Evolutionary conservation across 345 rosid species (phyloP).

Genomic region (Eucalyptus leucophloia): DNA sequence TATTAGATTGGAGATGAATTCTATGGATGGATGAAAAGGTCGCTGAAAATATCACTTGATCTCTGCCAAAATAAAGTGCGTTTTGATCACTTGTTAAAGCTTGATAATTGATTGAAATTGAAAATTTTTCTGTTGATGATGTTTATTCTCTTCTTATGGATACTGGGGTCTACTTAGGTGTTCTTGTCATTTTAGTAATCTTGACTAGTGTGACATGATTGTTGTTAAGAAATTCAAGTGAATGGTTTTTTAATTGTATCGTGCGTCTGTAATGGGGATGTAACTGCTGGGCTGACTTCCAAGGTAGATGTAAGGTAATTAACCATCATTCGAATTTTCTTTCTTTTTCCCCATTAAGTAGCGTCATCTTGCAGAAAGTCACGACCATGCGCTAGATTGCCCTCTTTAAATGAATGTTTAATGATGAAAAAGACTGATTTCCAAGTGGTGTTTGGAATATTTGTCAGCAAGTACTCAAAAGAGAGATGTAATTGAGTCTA

Average conservation of each 20-base stretch:
- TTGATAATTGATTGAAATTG: background rate
- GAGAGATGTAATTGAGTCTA: background rate
- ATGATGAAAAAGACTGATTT: too few species aligned
- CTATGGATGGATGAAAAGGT: background rate
- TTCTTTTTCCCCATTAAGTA: background rate
- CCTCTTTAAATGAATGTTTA: too few species aligned
- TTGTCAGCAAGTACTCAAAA: too few species aligned
- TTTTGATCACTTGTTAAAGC: background rate
- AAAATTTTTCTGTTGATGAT: background rate
- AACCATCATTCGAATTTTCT: background rate
- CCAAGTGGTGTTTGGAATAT: too few species aligned
- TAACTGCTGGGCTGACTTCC: background rate
- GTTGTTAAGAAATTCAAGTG: background rate
- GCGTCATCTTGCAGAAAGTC: background rate
- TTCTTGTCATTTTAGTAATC: background rate
- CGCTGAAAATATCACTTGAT: background rate
- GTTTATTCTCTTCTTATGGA: background rate
- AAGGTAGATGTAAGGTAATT: too few species aligned
- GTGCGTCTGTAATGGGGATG: background rate
- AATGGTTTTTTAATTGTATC: background rate
- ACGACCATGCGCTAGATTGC: background rate
- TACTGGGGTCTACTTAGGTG: background rate
- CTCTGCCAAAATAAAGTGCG: background rate
- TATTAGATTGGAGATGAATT: background rate
- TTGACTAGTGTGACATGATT: background rate